These are phyloP conservation scores for Ogataea minuta DNA, from an alignment of 805 yeast species.

Conservation along the genomic window DNA sequence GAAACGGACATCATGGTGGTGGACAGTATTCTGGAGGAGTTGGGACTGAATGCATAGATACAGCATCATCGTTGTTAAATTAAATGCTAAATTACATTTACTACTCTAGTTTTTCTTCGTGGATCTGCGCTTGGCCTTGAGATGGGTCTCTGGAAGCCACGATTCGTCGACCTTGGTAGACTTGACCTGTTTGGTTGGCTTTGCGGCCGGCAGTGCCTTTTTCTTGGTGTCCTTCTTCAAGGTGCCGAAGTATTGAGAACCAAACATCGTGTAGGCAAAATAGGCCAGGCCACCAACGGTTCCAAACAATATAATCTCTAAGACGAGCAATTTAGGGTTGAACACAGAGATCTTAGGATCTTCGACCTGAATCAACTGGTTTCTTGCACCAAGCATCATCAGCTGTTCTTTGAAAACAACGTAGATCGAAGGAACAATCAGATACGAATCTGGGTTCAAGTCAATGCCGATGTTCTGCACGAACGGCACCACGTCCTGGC, in stretches of 20 bases:
- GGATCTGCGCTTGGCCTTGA: conserved; percentile 26
- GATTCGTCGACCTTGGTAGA: conserved; percentile 40
- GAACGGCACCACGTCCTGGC: conserved; percentile 50
- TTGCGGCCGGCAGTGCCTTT: conserved; percentile 19
- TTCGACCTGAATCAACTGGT: conserved; percentile 53
- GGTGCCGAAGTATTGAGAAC: conserved; percentile 46
- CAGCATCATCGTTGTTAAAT: not conserved
- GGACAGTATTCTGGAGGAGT: conserved; percentile 38
- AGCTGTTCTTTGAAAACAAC: conserved; percentile 48
- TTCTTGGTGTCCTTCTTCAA: conserved; percentile 31
- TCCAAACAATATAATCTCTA: conserved; percentile 52
- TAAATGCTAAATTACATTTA: conserved; percentile 17
- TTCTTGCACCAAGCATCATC: conserved; percentile 54
- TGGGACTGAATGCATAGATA: conserved; percentile 42
- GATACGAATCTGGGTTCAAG: conserved; percentile 54
- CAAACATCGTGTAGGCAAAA: conserved; percentile 42
- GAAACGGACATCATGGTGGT: conserved; percentile 39
- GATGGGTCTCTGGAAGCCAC: conserved; percentile 61
- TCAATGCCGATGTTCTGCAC: conserved; percentile 60
- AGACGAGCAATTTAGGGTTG: conserved; percentile 68
- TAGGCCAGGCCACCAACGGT: conserved; percentile 52
- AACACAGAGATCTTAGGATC: conserved; percentile 69
- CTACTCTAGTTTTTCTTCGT: conserved; percentile 34
- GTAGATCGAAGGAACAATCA: conserved; percentile 59
- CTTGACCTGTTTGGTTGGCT: conserved; percentile 28